Evolutionary conservation across 176 grass and related monocot genomes (phyloP), one percentile per base, ranked within the genome.

Genomic region (Carex kokanica): DNA sequence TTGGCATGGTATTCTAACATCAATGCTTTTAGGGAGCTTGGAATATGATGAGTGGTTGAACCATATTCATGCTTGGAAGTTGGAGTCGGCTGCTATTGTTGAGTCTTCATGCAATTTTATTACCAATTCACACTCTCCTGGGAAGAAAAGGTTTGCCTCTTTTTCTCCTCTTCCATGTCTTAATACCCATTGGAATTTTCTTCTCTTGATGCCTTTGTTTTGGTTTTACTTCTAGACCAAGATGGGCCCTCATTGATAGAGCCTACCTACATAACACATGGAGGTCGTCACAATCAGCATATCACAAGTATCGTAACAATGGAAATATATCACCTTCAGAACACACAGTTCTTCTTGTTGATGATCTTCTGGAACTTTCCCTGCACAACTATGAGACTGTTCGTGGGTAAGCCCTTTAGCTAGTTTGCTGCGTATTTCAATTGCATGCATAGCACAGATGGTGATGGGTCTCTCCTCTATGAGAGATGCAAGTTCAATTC

Each of bases 351-450:
- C 83, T 90, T 88, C 86, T 98, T 81, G 88, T 93, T 88, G 90
- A 89, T 64, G 92, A 98, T 88, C 95, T 98, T 89, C 78, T 95
- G 81, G 89, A 95, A 90, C 95, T 98, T 62, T 87, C 95, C 60
- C 74, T 98, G 79, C 92, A 98, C 88, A 93, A 91, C 85, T 98
- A 98, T 60, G 95, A 98, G 92, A 95, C 89, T 83, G 91, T 98
- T 86, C 95, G 95, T 78, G 78, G 83, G 95, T 98, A 93, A 93
- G 88, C 8, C 41, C 45, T 74, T 47, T 8, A 52, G 47, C 47
- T 75, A 54, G 17, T 52, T 25, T 74, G 20, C 70, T 54, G 6
- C 2, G 29, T 75, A 18, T 69, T 49, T 49, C 10, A 49, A 49
- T 10, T 2, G 10, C 9, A 12, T 49, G 45, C 10, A 10, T 12